Base-by-base conservation (phyloP, 768 basidiomycete genomes). In the Porphyrellus cyaneotinctus region DNA sequence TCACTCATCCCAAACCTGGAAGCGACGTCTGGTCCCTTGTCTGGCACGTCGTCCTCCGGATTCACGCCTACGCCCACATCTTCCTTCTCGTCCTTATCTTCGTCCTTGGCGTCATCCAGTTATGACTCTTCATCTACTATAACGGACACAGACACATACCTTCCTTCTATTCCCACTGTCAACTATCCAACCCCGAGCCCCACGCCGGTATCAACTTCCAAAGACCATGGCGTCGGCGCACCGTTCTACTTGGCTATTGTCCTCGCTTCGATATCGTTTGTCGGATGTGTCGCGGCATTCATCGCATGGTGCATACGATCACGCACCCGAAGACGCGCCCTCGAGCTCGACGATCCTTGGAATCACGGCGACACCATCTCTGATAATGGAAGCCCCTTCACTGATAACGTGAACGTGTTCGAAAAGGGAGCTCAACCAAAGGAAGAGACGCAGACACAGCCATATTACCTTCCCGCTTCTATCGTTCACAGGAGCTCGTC, bases 211-310 rank as follows among this genome's bases (percentile, higher is more conserved):
- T 49, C 64, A 5, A 24, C 54, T 15, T 51, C 69, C 7, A 53
- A 15, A n/a, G 61, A 56, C 36, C 63, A 60, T 14, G 63, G 63
- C 6, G 54, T 61, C 11, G 66, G 66, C 3, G 64, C 77, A 2
- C 74, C 77, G 33, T 74, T 80, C 59, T 82, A 82, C 57, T 59
- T 80, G 5, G 78, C 72, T 23, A 72, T 83, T 47, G 69, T 72
- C n/a, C 67, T 83, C 4, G 81, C 77, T 30, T 65, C 67, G 0
- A 71, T 84, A 52, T 70, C 73, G 17, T 70, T 74, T 31, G 55
- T 80, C 44, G 76, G 78, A 7, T 71, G 73, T 47, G 38, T 81
- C 31, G 63, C 75, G 15, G 74, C 78, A 35, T 57, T 82, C n/a
- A 60, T 79, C 30, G 75, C 78, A 1, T 81, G 76, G 75, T 72